A percentile compares a stretch with the other conserved stretches of the same genome.
phyloP scores from a whole-genome alignment of 1,139 yeast genomes.

The Geotrichum reessii region DNA sequence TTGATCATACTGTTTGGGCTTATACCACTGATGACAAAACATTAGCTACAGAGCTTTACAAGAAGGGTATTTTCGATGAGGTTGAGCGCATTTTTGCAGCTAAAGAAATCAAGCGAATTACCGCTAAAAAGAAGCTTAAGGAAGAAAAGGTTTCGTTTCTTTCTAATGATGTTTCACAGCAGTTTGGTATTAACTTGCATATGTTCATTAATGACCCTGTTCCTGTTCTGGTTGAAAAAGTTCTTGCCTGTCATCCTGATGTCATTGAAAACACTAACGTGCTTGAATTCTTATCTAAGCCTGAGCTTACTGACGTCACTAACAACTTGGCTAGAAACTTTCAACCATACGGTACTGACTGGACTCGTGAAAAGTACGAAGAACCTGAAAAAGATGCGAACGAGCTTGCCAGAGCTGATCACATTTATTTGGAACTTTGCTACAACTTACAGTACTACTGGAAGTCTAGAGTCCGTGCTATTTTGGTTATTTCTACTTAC shows the following conservation, averaged over 20 bases:
- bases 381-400: conserved; percentile 48
- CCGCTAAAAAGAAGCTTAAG: conserved; percentile 34
- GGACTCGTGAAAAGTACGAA: conserved; percentile 34
- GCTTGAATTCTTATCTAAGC: conserved; percentile 74
- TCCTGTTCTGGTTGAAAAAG: conserved; percentile 56
- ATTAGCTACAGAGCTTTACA: conserved; percentile 50
- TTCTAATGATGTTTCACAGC: conserved; percentile 78
- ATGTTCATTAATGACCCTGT: conserved; percentile 62
- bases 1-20: conserved; percentile 80
- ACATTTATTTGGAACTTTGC: conserved; percentile 69
- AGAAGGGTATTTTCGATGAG: conserved; percentile 70
- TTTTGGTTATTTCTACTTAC: conserved; percentile 60
- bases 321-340: conserved; percentile 59
- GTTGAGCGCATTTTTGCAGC: conserved; percentile 75
- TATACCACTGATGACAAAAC: conserved; percentile 44
- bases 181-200: conserved; percentile 88
- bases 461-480: conserved; percentile 78
- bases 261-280: conserved; percentile 64
- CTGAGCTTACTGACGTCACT: conserved; percentile 66
- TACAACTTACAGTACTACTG: conserved; percentile 77
- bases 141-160: conserved; percentile 54
- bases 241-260: conserved; percentile 67
- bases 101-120: conserved; percentile 44
- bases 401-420: conserved; percentile 74
- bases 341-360: conserved; percentile 64